phyloP scores from a whole-genome alignment of 345 rosid species.

The Brassica rapa region DNA sequence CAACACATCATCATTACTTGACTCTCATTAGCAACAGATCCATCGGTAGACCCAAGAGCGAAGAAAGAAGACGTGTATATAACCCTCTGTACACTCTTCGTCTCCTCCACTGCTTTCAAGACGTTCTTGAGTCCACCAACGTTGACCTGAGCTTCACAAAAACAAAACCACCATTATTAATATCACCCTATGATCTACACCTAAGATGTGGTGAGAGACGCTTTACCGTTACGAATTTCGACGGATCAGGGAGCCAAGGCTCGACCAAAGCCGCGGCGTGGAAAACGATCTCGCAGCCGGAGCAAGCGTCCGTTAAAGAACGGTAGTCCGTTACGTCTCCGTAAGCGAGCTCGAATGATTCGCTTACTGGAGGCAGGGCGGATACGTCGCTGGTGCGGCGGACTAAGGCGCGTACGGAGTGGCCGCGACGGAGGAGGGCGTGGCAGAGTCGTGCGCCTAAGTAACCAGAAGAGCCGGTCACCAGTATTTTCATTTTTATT shows the following conservation, averaged over 20 bases:
- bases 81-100: constrained; percentile 59
- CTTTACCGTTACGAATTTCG: constrained; percentile 67
- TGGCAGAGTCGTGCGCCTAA: constrained; percentile 74
- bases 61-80: constrained; percentile 89
- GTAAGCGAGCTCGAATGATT: constrained; percentile 55
- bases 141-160: constrained; percentile 58
- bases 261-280: constrained; percentile 88
- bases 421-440: constrained; percentile 59
- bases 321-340: constrained; percentile 82
- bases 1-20: constrained; percentile 46
- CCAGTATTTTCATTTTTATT: background rate
- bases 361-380: constrained; percentile 44
- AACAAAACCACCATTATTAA: background rate
- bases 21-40: constrained; percentile 70
- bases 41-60: constrained; percentile 85
- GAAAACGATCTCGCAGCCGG: constrained; percentile 71
- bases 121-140: constrained; percentile 81
- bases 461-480: background rate
- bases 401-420: constrained; percentile 75
- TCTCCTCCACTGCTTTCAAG: constrained; percentile 60
- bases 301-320: constrained; percentile 63
- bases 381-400: constrained; percentile 84
- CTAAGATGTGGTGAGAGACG: background rate
- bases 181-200: background rate
- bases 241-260: constrained; percentile 91